phyloP scores from a whole-genome alignment of 2,329 filamentous ascomycete species.

The Sarocladium oryzae region DNA sequence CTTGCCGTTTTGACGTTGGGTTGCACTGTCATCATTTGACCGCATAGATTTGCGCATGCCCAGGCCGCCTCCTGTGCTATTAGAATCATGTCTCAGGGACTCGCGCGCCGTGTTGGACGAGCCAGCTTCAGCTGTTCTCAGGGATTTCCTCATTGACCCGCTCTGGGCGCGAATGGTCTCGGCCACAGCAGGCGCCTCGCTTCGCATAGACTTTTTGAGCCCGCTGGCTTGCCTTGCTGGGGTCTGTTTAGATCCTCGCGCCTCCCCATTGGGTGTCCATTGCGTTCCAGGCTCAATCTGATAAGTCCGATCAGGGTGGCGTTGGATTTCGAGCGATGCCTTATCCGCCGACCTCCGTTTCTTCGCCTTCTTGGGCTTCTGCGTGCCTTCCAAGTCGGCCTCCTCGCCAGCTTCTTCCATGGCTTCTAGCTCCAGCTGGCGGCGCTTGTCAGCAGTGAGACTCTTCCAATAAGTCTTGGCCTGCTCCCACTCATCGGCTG shows the following conservation, averaged over 20 bases:
- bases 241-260: conserved; percentile 6
- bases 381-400: conserved; percentile 23
- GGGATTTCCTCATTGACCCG: conserved; percentile 2
- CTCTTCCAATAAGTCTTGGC: conserved; percentile 66
- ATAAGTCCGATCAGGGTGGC: conserved; percentile 25
- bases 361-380: conserved; percentile 24
- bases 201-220: conserved; percentile 44
- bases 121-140: neutral
- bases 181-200: conserved; percentile 17
- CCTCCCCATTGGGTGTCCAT: conserved; percentile 17
- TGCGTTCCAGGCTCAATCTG: conserved; percentile 31
- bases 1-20: conserved; percentile 7
- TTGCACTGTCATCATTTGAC: conserved; percentile 10
- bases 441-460: conserved; percentile 55
- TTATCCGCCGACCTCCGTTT: conserved; percentile 21
- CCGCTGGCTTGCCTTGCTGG: conserved; percentile 13
- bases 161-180: neutral
- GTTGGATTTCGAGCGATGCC: conserved; percentile 8
- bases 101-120: neutral
- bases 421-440: conserved; percentile 53
- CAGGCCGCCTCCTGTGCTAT: neutral
- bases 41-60: conserved; percentile 29
- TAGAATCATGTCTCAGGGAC: neutral
- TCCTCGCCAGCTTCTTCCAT: conserved; percentile 46
- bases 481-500: conserved; percentile 54